Percentiles rank a stretch among this genome's conserved stretches.
These are phyloP conservation scores for Fraxinus platypoda DNA, from an alignment of 305 asterid species.

Conservation along the genomic window DNA sequence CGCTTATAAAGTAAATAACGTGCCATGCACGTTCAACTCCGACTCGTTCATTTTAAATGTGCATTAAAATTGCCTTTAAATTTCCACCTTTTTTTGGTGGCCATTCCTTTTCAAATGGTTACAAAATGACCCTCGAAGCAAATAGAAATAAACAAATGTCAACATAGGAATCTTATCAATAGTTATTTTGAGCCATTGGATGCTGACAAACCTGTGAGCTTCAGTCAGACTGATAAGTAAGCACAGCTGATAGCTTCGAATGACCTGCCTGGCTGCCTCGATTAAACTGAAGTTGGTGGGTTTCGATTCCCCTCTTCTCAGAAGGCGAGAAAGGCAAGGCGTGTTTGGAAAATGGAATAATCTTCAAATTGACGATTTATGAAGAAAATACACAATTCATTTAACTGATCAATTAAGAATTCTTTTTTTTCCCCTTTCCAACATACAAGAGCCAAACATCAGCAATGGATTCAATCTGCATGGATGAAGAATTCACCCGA, in stretches of 20 bases:
- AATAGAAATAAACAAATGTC: not conserved
- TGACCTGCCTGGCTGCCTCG: no score
- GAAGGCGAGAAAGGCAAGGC: not conserved
- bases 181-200: not conserved
- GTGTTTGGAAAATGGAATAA: not conserved
- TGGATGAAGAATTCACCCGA: slow-evolving; percentile 52
- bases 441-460: not conserved
- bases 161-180: not conserved
- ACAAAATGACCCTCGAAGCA: not conserved
- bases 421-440: not conserved
- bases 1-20: no score
- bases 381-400: not conserved
- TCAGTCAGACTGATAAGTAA: not conserved
- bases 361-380: no score
- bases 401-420: not conserved
- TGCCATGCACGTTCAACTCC: no score
- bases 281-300: not conserved
- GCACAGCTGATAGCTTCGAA: not conserved
- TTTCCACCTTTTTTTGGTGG: not conserved
- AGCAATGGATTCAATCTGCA: not conserved
- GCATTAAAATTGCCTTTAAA: not conserved
- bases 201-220: not conserved
- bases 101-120: not conserved
- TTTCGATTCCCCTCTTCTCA: not conserved
- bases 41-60: not conserved